Conservation (phyloP, 169 alveolate species). For the Plasmodium yoelii region DNA sequence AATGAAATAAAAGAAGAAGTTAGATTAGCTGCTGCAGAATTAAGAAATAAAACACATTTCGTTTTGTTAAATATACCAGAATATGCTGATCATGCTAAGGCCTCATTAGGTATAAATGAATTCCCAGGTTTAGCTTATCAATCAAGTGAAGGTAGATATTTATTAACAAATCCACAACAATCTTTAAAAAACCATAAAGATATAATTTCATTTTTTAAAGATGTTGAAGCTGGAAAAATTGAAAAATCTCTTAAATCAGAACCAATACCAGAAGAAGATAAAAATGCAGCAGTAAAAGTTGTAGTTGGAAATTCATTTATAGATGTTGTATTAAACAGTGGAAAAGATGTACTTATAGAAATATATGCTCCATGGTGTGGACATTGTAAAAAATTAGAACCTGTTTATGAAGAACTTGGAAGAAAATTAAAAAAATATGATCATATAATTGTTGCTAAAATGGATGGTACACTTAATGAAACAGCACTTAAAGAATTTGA, state of each 20-base stretch:
- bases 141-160: slow-evolving; percentile 81
- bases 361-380: slow-evolving; percentile 87
- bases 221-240: slow-evolving; percentile 83
- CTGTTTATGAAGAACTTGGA: slow-evolving; percentile 82
- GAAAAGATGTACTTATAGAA: slow-evolving; percentile 81
- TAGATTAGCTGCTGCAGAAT: slow-evolving; percentile 63
- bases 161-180: slow-evolving; percentile 72
- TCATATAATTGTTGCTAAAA: slow-evolving; percentile 79
- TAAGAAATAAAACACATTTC: slow-evolving; percentile 68
- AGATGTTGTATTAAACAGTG: slow-evolving; percentile 77
- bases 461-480: slow-evolving; percentile 87
- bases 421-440: slow-evolving; percentile 78
- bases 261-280: slow-evolving; percentile 82
- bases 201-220: slow-evolving; percentile 80
- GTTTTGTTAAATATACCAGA: slow-evolving; percentile 64
- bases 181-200: slow-evolving; percentile 70
- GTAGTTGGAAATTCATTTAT: slow-evolving; percentile 85
- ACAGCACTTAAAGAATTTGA: slow-evolving; percentile 82
- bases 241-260: slow-evolving; percentile 82
- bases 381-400: slow-evolving; percentile 86
- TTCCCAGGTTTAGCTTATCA: slow-evolving; percentile 87
- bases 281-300: slow-evolving; percentile 79
- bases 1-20: slow-evolving; percentile 79
- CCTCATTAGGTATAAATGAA: slow-evolving; percentile 61
- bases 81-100: slow-evolving; percentile 72